Base-by-base conservation (phyloP, 306 rosid genomes). In the Cucurbita maxima region DNA sequence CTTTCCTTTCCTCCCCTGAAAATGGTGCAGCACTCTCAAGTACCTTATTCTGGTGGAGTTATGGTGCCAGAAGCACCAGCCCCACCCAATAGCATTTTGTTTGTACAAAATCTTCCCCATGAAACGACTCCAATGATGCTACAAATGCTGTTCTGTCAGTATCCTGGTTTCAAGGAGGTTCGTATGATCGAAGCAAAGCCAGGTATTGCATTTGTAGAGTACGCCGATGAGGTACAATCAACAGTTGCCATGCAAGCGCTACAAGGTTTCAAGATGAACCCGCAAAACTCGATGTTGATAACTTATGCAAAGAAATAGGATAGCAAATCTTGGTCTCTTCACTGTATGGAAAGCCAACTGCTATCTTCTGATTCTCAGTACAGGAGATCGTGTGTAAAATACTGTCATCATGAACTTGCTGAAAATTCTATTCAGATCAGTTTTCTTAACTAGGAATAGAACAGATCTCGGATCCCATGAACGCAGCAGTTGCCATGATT, bases 141-240 rank as follows among this genome's bases (percentile, higher is more conserved):
- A 74, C 99, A 95, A 77, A 95, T 95, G 97, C 97, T 95, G 52
- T 93, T 91, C 84, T 92, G 85, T 71, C 99, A 95, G 64, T 91
- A 88, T 56, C 79, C 89, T 37, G 97, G 99, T 53, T 94, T 94
- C 71, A 94, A 89, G 89, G 99, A 94, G 85, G 99, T 94, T 68
- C 84, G 99, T 82, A 94, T 95, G 99, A 91, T 95, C 58, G 99
- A 95, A 84, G 79, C 97, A 10, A 91, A 95, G 82, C 97, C 96
- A 4, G 99, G 97, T 36, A 95, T 95, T 79, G 99, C 99, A 67
- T 95, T 95, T 67, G 97, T 95, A 74, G 99, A 95, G 83, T 95
- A 81, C 55, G 91, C 84, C 50, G 96, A 91, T 41, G 96, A 95
- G 85, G 86, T 89, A 83, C 99, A 95, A 77, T 85, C 97, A 43